These are phyloP conservation scores for Shiraia bambusicola DNA, from an alignment of 2,329 filamentous ascomycete species.

Conservation along the genomic window DNA sequence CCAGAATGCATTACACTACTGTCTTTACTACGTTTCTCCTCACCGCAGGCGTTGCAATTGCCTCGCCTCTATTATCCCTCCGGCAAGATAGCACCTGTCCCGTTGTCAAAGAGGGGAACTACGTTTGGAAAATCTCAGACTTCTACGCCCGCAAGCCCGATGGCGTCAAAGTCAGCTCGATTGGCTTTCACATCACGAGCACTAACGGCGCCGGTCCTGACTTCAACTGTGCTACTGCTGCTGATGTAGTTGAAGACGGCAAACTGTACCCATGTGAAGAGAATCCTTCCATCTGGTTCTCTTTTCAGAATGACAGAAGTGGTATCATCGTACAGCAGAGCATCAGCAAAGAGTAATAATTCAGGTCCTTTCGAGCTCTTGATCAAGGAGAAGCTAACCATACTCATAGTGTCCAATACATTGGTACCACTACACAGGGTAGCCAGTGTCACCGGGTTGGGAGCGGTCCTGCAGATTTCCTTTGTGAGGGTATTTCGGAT, in stretches of 20 bases:
- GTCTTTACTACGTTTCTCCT: conserved; percentile 17
- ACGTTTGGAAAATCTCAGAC: conserved; percentile 23
- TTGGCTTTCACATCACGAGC: conserved; percentile 19
- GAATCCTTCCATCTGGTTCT: conserved; percentile 15
- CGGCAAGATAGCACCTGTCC: conserved; percentile 10
- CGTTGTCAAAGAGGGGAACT: conserved; percentile 13
- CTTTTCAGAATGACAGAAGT: conserved; percentile 13
- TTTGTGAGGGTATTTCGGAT: conserved; percentile 69
- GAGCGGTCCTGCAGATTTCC: conserved; percentile 58
- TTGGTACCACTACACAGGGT: conserved; percentile 17
- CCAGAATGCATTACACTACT: conserved; percentile 23
- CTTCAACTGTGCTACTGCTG: conserved; percentile 12
- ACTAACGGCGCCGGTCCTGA: conserved; percentile 15
- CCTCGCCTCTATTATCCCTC: conserved; percentile 11
- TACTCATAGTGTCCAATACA: conserved; percentile 7
- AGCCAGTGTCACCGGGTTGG: conserved; percentile 18
- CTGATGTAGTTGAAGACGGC: conserved; percentile 8
- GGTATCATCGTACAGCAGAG: conserved; percentile 18
- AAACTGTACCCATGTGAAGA: conserved; percentile 17
- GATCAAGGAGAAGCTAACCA: conserved; percentile 1
- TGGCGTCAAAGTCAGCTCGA: conserved; percentile 15
- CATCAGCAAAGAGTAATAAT: conserved; percentile 12
- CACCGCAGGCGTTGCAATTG: conserved; percentile 12
- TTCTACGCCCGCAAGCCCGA: conserved; percentile 24
- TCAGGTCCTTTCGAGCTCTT: background rate